Evolutionary conservation across 163 green algal species (phyloP).

Genomic region (Chlamydomonas reinhardtii): DNA sequence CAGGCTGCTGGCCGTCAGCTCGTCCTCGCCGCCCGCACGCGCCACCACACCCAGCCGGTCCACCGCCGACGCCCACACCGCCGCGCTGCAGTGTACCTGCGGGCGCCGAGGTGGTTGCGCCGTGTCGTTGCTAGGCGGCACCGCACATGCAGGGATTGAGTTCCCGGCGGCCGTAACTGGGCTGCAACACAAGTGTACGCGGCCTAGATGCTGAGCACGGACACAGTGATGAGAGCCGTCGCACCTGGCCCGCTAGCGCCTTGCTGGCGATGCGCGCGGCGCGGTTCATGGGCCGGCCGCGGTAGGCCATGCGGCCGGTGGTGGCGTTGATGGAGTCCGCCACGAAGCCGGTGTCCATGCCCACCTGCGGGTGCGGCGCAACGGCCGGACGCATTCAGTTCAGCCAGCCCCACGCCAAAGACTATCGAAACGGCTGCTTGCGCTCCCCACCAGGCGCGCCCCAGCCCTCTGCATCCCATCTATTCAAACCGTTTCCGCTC

Average conservation of each 20-base stretch:
- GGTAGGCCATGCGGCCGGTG: slow-evolving; percentile 34
- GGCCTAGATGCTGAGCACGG: no score
- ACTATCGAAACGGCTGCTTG: no score
- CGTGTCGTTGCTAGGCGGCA: no score
- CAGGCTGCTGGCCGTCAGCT: slow-evolving; percentile 6
- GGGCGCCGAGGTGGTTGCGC: no score
- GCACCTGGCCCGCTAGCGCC: slow-evolving; percentile 8
- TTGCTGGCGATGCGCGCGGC: slow-evolving; percentile 26
- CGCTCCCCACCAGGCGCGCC: no score
- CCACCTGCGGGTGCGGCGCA: slow-evolving; percentile 11
- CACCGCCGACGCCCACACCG: slow-evolving; percentile 8
- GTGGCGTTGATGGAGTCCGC: slow-evolving; percentile 29
- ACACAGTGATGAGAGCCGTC: no score
- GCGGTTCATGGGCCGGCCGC: slow-evolving; percentile 27
- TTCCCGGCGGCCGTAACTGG: no score
- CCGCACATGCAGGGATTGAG: no score
- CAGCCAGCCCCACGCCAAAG: no score
- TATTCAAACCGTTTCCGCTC: neutral
- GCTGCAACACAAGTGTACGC: no score
- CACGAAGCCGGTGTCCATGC: slow-evolving; percentile 24
- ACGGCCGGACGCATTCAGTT: no score
- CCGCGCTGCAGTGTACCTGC: slow-evolving; percentile 30
- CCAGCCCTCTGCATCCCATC: no score
- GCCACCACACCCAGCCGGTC: slow-evolving; percentile 12
- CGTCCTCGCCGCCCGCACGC: slow-evolving; percentile 7